Evolutionary conservation across 1,139 yeast species (phyloP), one percentile per base, ranked within the genome.

Genomic region (Yamadazyma songkhlaensis): DNA sequence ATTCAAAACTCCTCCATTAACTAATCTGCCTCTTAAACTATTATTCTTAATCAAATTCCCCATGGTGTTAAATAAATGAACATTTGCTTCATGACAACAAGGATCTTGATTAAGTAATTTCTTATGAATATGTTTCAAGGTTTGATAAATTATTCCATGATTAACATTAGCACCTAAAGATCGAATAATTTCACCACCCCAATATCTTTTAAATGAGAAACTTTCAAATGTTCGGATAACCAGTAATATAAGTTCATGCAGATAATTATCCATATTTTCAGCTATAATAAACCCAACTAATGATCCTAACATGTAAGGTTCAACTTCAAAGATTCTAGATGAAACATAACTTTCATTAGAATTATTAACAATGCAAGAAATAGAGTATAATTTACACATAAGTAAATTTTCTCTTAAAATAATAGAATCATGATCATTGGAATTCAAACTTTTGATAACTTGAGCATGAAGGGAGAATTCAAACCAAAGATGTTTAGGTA

Each of bases 111-210:
- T 50, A 32, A 61, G 57, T 5, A 79, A 58, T 35, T 74, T 69
- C 42, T 76, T 74, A 39, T 78, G 67, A 20, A 87, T 75, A 35
- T 69, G 69, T 45, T 94, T 74, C 29, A 90, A 60, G 32, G 83
- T 74, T 51, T 86, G 90, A 63, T 84, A 86, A 31, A 90, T 55
- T 6, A 81, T 62, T 0, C 97, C 97, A 58, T 90, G 96, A 41
- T 81, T 81, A 26, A 90, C 89, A 53, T 88, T 88, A 4, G 94
- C 97, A n/a, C 94, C 88, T 49, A 89, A 62, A n/a, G 88, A 80
- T 42, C 88, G 72, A 39, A 89, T 72, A 25, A 90, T 72, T 47
- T 90, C 97, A 33, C 83, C 72, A 15, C 92, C 82, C 77, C 90
- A 84, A 3, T 75, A 74, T 36, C 80, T 78, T 51, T 81, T 83